Evolutionary conservation across 768 basidiomycete genomes (phyloP).

Genomic region (Gyrodon lividus): DNA sequence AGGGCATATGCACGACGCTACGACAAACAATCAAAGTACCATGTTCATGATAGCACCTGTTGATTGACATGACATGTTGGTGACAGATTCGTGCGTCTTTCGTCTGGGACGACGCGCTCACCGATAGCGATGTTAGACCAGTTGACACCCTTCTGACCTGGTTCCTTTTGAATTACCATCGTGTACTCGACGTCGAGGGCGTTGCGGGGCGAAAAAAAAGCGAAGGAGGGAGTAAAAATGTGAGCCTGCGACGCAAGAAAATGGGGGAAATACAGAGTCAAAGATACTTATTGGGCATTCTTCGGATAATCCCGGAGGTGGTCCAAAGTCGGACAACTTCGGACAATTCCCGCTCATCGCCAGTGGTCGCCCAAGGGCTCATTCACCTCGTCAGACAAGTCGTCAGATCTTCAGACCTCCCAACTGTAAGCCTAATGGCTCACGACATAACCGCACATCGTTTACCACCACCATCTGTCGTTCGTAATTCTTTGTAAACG

Average conservation of each 20-base stretch:
- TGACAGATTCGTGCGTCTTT: conserved; percentile 17
- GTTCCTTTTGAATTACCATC: conserved; percentile 84
- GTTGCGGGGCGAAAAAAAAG: conserved; percentile 11
- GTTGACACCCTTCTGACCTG: conserved; percentile 87
- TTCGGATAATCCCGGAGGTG: neutral
- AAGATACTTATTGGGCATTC: too few species aligned
- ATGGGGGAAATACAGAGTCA: too few species aligned
- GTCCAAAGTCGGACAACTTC: too few species aligned
- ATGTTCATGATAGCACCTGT: conserved; percentile 98
- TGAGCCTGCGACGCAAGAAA: conserved; percentile 4
- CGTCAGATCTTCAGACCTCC: too few species aligned
- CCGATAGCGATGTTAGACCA: conserved; percentile 97
- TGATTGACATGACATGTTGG: conserved; percentile 10
- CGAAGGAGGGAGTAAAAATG: conserved; percentile 6
- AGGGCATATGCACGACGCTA: conserved; percentile 1
- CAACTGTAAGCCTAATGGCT: too few species aligned
- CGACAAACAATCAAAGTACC: conserved; percentile 54
- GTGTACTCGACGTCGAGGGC: conserved; percentile 20
- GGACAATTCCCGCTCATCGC: too few species aligned
- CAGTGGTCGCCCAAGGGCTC: too few species aligned
- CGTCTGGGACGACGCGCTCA: conserved; percentile 40
- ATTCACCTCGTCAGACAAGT: too few species aligned
- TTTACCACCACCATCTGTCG: too few species aligned
- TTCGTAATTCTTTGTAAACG: too few species aligned
- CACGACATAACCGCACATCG: too few species aligned